Evolutionary conservation across 2,329 filamentous ascomycete species (phyloP), one percentile per base, ranked within the genome.

Genomic region (Colletotrichum aenigma): DNA sequence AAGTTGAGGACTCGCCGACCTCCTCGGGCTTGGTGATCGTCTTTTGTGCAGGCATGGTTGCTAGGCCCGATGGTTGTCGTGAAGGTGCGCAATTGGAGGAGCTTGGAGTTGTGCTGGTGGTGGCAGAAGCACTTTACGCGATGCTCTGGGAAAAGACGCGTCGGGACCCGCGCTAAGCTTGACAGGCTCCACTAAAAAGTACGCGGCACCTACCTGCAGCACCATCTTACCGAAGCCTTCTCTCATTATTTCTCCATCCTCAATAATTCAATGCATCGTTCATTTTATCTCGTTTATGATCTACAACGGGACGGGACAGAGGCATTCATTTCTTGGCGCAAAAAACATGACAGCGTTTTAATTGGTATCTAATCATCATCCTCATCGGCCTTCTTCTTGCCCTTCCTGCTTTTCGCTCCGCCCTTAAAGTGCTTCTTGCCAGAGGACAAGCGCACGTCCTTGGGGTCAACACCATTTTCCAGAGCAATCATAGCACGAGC

Each of bases 341-440:
- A 60, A 60, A 68, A 65, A n/a, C 56, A 38, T 72, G 10, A 62
- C 52, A 43, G 64, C 30, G 6, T 36, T 26, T 30, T 72, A 13
- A 56, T 62, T 70, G 73, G 73, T 75, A 75, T 75, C 73, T 75
- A 75, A 6, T 75, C 73, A 12, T 75, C 73, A 43, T 75, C 82
- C 48, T 83, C 82, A 71, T 83, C 66, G 84, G 83, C 80, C 87
- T 83, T 83, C 80, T 86, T 88, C 82, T 89, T 91, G 76, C 88
- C 88, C 82, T 91, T 93, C 43, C 34, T 75, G 4, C 24, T 90
- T 84, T 89, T 92, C 77, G 91, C 90, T 55, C 92, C 92, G n/a
- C 91, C 93, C 87, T 98, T 98, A 85, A 95, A 97, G 86, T 99
- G 97, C 88, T 98, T 98, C 91, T 99, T 99, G 73, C 93, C 91